Percentiles rank a stretch among this genome's conserved stretches.
phyloP scores from a whole-genome alignment of 352 stramenopile species.

The Pythium plurisporium region DNA sequence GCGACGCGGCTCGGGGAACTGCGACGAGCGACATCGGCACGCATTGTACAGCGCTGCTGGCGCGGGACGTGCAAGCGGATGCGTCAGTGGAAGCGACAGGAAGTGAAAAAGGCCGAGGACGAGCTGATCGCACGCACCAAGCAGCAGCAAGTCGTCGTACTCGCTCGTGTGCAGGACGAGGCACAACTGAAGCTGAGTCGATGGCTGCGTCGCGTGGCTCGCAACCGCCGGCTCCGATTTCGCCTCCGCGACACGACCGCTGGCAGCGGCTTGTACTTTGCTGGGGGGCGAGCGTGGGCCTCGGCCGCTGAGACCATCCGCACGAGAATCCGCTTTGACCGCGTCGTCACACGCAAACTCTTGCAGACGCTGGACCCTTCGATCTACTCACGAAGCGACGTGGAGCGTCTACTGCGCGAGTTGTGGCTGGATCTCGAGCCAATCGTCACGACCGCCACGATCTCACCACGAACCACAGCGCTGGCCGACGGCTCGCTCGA shows the following conservation, averaged over 20 bases:
- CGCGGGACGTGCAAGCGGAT: constrained; percentile 5
- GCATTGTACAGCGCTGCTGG: constrained; percentile 22
- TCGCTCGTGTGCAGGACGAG: too few relatives aligned
- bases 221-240: background rate
- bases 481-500: constrained; percentile 12
- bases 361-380: constrained; percentile 29
- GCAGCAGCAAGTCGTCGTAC: too few relatives aligned
- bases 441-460: constrained; percentile 23
- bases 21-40: constrained; percentile 4
- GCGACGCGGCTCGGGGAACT: constrained; percentile 17
- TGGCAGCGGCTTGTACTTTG: constrained; percentile 33
- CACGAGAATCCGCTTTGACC: constrained; percentile 36
- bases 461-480: constrained; percentile 14
- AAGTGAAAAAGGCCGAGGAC: constrained; percentile 16
- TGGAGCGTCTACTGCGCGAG: constrained; percentile 28
- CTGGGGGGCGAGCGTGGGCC: constrained; percentile 34
- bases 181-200: background rate
- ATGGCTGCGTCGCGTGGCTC: constrained; percentile 5
- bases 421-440: constrained; percentile 30
- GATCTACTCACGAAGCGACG: constrained; percentile 6
- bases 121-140: background rate
- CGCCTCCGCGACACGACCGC: too few relatives aligned
- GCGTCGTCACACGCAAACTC: constrained; percentile 41
- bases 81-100: background rate
- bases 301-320: background rate